phyloP scores from a whole-genome alignment of 2,329 filamentous ascomycete species.

The Didymosphaeria variabile region DNA sequence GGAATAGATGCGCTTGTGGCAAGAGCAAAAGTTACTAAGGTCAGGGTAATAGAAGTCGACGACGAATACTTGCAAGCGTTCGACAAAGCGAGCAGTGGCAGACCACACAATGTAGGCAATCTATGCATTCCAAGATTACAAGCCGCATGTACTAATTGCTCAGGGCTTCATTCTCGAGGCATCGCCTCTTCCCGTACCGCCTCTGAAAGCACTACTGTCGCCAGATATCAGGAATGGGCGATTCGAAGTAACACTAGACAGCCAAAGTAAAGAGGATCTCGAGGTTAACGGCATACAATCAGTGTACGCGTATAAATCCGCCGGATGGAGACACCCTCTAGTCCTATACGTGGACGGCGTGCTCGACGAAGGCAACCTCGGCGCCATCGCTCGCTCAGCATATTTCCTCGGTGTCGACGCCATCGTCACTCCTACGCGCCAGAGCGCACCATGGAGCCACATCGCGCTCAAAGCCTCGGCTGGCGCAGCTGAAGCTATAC shows the following conservation, averaged over 20 bases:
- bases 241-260: slow-evolving; percentile 57
- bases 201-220: slow-evolving; percentile 66
- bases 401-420: slow-evolving; percentile 91
- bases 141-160: slow-evolving; percentile 18
- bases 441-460: slow-evolving; percentile 75
- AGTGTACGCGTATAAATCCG: slow-evolving; percentile 58
- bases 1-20: slow-evolving; percentile 30
- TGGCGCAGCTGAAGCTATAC: slow-evolving; percentile 83
- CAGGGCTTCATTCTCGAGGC: slow-evolving; percentile 83
- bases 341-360: slow-evolving; percentile 79
- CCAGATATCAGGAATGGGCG: slow-evolving; percentile 52
- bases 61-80: slow-evolving; percentile 72
- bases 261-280: slow-evolving; percentile 78
- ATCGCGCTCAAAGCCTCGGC: slow-evolving; percentile 87
- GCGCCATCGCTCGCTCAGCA: slow-evolving; percentile 86
- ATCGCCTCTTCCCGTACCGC: slow-evolving; percentile 79
- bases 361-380: slow-evolving; percentile 88
- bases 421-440: slow-evolving; percentile 77
- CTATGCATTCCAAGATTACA: not conserved
- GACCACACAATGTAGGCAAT: slow-evolving; percentile 76
- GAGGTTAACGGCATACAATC: slow-evolving; percentile 73
- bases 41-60: slow-evolving; percentile 69
- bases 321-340: slow-evolving; percentile 68
- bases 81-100: slow-evolving; percentile 81
- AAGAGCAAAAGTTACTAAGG: slow-evolving; percentile 35